Base-by-base conservation (phyloP, 257 asterid genomes). In the Ilex aquifolium region DNA sequence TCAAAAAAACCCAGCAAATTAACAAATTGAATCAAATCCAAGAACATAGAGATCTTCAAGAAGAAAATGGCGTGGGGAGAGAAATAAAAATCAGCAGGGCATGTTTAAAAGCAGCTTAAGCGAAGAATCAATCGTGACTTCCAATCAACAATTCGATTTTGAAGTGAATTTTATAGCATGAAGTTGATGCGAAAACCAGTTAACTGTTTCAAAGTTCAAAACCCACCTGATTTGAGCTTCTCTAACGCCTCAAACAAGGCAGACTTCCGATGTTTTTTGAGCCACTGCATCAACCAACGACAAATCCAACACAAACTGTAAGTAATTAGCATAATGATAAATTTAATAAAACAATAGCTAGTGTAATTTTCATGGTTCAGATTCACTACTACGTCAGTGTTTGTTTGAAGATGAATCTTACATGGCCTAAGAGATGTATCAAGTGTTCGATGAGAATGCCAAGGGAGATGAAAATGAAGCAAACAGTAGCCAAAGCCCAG, bases 401-500 rank as follows among this genome's bases (percentile, higher is more conserved):
- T 21, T 21, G 27, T 21, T 21, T 21, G 27, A 21, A 21, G 6
- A 27, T n/a, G 21, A 15, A 27, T 56, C 77, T 74, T 75, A 85
- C 95, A 44, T 75, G 88, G 62, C 77, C 65, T 1, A 73, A 76
- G 15, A 80, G 86, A 63, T 84, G 87, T 10, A 86, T 84, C 56
- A 80, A 66, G 65, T 86, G 70, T 61, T 88, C 95, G 21, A 86
- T 58, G 32, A 68, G 66, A 53, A 88, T 48, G 66, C 96, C 93
- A 0, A 88, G 63, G 44, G 70, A 79, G 72, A 88, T 86, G 74
- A 88, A 86, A 7, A 80, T 44, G 30, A 88, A 86, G 54, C 90
- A 86, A 48, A 88, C 90, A 1, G 87, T 74, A 36, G 96, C 95
- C n/a, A 88, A 75, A 63, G 96, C 96, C 96, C 96, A 88, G 11